Conservation (phyloP, 208 protist genomes). For the Leishmania lainsoni region DNA sequence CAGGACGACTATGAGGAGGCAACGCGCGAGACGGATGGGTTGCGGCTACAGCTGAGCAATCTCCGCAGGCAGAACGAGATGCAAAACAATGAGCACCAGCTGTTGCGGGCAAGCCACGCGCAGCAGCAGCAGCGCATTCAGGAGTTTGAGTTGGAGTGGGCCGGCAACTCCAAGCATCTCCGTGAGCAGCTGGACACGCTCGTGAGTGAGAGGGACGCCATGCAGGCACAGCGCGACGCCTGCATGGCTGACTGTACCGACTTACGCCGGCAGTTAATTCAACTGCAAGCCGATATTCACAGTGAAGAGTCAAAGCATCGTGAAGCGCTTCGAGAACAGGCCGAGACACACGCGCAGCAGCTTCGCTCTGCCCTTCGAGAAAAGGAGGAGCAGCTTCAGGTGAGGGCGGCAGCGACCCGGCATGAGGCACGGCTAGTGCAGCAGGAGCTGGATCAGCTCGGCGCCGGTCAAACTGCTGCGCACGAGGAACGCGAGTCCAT, state of each 20-base stretch:
- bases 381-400: slow-evolving; percentile 45
- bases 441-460: slow-evolving; percentile 21
- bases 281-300: slow-evolving; percentile 30
- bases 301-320: slow-evolving; percentile 16
- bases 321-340: slow-evolving; percentile 17
- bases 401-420: slow-evolving; percentile 18
- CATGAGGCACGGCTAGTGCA: slow-evolving; percentile 27
- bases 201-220: slow-evolving; percentile 38
- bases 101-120: slow-evolving; percentile 11
- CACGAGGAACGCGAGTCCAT: slow-evolving; percentile 32
- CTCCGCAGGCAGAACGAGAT: slow-evolving; percentile 26
- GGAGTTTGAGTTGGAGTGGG: slow-evolving; percentile 43
- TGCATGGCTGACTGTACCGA: slow-evolving; percentile 41
- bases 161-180: slow-evolving; percentile 38
- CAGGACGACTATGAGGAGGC: slow-evolving; percentile 45
- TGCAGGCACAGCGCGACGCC: slow-evolving; percentile 40
- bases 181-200: slow-evolving; percentile 35
- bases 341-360: slow-evolving; percentile 20
- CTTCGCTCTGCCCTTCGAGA: slow-evolving; percentile 31
- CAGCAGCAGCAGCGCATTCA: slow-evolving; percentile 38
- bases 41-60: slow-evolving; percentile 20
- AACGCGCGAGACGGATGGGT: slow-evolving; percentile 20
- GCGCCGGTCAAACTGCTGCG: slow-evolving; percentile 24
- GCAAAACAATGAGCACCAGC: slow-evolving; percentile 37
- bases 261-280: slow-evolving; percentile 35